These are phyloP conservation scores for Termitomyces sp. DNA, from an alignment of 768 basidiomycete species.

Conservation along the genomic window DNA sequence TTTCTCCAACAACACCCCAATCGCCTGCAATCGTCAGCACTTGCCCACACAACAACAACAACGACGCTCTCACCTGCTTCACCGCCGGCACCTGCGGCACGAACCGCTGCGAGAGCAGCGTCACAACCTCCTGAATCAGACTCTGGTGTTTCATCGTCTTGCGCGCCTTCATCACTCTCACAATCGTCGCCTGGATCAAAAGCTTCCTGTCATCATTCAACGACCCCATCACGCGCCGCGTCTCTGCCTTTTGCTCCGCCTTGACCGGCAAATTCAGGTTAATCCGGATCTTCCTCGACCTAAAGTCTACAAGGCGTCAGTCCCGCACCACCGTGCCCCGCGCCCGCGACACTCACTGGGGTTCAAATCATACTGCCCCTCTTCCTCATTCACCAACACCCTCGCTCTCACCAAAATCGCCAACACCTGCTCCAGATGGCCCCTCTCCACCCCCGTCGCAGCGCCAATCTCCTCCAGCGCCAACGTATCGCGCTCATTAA, in stretches of 20 bases:
- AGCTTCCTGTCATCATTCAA: conserved; percentile 98
- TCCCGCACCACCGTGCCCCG: no score
- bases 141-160: conserved; percentile 95
- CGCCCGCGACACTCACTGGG: conserved; percentile 37
- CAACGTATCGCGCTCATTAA: conserved; percentile 85
- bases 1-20: conserved; percentile 90
- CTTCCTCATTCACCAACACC: conserved; percentile 84
- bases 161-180: conserved; percentile 90
- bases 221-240: conserved; percentile 83
- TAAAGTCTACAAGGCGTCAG: no score
- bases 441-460: conserved; percentile 79
- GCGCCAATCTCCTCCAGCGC: conserved; percentile 71
- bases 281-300: conserved; percentile 86
- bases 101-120: conserved; percentile 83
- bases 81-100: conserved; percentile 94
- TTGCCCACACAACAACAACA: no score
- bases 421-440: conserved; percentile 68
- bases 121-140: conserved; percentile 85
- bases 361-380: conserved; percentile 89
- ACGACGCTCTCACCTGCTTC: conserved; percentile 66
- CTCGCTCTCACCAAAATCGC: conserved; percentile 82
- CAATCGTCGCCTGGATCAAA: conserved; percentile 74
- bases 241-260: conserved; percentile 90
- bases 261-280: conserved; percentile 91
- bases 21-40: conserved; percentile 46